Evolutionary conservation across 208 protist genomes (phyloP).

Genomic region (Acanthamoeba lenticulata): DNA sequence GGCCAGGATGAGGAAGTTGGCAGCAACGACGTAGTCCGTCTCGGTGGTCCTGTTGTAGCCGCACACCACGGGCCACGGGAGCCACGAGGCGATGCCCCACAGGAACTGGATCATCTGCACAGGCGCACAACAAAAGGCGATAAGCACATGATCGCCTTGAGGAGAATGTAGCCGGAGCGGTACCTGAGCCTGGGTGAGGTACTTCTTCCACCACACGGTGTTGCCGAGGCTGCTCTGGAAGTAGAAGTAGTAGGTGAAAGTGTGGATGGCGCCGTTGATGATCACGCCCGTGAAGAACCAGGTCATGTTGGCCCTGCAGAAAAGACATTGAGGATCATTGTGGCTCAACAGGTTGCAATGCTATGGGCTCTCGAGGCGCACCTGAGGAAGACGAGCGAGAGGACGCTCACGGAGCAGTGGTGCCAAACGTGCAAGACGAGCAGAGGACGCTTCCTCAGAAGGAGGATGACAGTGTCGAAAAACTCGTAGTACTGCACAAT

Average conservation of each 20-base stretch:
- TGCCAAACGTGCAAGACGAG: slow-evolving; percentile 77
- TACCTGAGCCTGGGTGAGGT: slow-evolving; percentile 60
- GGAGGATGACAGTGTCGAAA: slow-evolving; percentile 74
- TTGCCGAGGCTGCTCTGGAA: background rate
- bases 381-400: slow-evolving; percentile 54
- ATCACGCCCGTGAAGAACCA: background rate
- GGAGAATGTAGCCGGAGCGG: no score
- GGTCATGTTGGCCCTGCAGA: slow-evolving; percentile 20
- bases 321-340: background rate
- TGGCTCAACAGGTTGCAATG: background rate
- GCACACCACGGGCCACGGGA: background rate
- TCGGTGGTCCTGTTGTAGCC: background rate
- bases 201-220: slow-evolving; percentile 63
- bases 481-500: slow-evolving; percentile 77
- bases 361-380: background rate
- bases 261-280: slow-evolving; percentile 54
- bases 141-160: no score
- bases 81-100: background rate
- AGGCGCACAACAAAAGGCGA: no score
- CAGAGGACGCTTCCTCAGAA: slow-evolving; percentile 68
- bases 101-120: slow-evolving; percentile 42
- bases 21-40: background rate
- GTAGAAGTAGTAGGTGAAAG: slow-evolving; percentile 66
- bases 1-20: background rate
- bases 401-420: slow-evolving; percentile 57